phyloP scores from a whole-genome alignment of 1,139 yeast species.

The Protomyces pachydermus region DNA sequence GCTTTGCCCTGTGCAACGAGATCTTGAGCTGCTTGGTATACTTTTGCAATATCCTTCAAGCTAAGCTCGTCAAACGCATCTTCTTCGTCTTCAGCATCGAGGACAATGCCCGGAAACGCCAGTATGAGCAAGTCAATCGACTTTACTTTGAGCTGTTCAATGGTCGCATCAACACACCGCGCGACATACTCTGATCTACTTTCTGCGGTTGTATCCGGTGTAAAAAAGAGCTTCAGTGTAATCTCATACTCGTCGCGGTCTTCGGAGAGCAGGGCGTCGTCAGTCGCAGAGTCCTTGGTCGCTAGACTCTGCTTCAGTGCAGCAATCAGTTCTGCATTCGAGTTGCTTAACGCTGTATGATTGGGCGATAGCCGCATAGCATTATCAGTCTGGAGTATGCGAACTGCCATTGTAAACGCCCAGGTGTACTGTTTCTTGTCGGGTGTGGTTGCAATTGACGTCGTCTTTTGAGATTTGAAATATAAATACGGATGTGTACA shows the following conservation, averaged over 20 bases:
- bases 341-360: slow-evolving; percentile 1
- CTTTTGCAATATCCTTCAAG: not conserved
- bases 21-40: slow-evolving; percentile 5
- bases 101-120: slow-evolving; percentile 25
- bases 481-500: not conserved
- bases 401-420: not conserved
- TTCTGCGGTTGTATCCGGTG: not conserved
- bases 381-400: not conserved
- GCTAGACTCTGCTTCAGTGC: slow-evolving; percentile 12
- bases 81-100: slow-evolving; percentile 27
- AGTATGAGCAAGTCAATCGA: slow-evolving; percentile 13
- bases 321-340: slow-evolving; percentile 8
- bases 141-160: not conserved
- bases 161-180: not conserved
- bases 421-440: not conserved
- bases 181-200: not conserved
- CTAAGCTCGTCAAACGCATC: slow-evolving; percentile 4
- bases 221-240: slow-evolving; percentile 18
- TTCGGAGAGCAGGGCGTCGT: not conserved
- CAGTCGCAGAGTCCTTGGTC: not conserved
- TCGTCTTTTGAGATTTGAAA: not conserved
- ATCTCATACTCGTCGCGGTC: slow-evolving; percentile 22
- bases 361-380: not conserved
- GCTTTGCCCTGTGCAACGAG: slow-evolving; percentile 2
- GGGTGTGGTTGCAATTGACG: not conserved